phyloP scores from a whole-genome alignment of 2,329 filamentous ascomycete genomes.

The Colletotrichum gloeosporioides region DNA sequence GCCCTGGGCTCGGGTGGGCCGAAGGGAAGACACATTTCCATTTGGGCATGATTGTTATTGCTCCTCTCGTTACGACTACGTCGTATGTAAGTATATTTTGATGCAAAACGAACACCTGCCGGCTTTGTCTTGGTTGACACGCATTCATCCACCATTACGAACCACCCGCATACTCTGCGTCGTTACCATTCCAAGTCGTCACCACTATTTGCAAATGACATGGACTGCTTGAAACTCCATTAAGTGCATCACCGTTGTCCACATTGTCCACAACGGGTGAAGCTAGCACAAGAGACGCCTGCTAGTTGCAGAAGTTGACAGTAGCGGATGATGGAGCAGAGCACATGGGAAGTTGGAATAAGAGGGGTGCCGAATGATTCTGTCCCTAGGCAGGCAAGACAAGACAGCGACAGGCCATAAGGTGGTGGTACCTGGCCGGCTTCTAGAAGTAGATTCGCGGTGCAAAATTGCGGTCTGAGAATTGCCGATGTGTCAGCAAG shows the following conservation, averaged over 20 bases:
- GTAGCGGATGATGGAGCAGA: background rate
- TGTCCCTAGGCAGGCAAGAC: background rate
- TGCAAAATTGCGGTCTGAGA: background rate
- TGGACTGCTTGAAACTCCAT: background rate
- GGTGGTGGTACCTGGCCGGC: background rate
- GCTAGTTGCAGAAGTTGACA: background rate
- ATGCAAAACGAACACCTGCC: background rate
- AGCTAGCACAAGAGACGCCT: background rate
- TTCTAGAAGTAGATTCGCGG: background rate
- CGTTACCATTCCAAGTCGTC: background rate
- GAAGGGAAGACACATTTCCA: background rate
- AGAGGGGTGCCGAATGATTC: background rate
- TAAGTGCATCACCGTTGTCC: background rate
- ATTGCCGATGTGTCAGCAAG: background rate
- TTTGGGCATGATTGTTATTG: background rate
- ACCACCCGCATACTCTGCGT: background rate
- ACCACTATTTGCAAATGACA: background rate
- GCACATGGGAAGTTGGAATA: background rate
- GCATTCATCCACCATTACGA: constrained; percentile 9
- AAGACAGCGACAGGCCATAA: background rate
- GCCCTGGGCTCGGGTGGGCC: background rate
- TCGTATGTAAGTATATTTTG: background rate
- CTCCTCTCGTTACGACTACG: background rate
- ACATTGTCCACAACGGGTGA: background rate
- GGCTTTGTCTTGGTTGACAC: background rate